Conservation (phyloP, 441 rosid species). For the Omphalea diandra region DNA sequence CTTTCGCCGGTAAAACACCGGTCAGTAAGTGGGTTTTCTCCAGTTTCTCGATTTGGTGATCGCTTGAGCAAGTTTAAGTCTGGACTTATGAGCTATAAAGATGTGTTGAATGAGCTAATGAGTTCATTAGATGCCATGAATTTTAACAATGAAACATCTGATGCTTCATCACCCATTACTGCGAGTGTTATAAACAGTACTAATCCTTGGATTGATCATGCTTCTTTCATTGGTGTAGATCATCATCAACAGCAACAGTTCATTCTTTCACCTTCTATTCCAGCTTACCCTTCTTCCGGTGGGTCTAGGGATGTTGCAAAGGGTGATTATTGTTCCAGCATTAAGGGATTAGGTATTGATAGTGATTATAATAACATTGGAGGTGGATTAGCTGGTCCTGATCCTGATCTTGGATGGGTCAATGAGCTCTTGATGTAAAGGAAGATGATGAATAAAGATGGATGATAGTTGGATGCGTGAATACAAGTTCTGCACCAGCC, state of each 20-base stretch:
- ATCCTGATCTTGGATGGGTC: too few species aligned
- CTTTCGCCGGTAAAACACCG: conserved; percentile 59
- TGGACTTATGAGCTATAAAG: conserved; percentile 42
- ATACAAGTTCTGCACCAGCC: conserved; percentile 31
- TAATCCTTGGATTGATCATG: conserved; percentile 50
- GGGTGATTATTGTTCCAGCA: not conserved
- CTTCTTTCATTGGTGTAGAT: conserved; percentile 28
- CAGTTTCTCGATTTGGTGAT: conserved; percentile 39
- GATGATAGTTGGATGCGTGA: conserved; percentile 13
- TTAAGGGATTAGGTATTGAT: conserved; percentile 16
- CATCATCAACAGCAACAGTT: conserved; percentile 8
- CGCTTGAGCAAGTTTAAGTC: conserved; percentile 36
- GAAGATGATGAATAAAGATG: not conserved
- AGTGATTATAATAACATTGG: too few species aligned
- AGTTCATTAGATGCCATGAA: conserved; percentile 51
- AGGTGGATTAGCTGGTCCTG: too few species aligned
- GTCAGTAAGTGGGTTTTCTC: too few species aligned
- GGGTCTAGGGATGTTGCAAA: too few species aligned
- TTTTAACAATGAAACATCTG: conserved; percentile 30
- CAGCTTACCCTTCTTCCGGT: conserved; percentile 27
- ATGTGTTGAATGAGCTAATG: conserved; percentile 55
- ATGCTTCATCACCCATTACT: conserved; percentile 29
- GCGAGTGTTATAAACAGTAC: too few species aligned
- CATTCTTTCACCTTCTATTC: conserved; percentile 11
- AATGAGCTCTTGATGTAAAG: too few species aligned